Conservation (phyloP, 805 yeast species). For the Nadsonia fulvescens region DNA sequence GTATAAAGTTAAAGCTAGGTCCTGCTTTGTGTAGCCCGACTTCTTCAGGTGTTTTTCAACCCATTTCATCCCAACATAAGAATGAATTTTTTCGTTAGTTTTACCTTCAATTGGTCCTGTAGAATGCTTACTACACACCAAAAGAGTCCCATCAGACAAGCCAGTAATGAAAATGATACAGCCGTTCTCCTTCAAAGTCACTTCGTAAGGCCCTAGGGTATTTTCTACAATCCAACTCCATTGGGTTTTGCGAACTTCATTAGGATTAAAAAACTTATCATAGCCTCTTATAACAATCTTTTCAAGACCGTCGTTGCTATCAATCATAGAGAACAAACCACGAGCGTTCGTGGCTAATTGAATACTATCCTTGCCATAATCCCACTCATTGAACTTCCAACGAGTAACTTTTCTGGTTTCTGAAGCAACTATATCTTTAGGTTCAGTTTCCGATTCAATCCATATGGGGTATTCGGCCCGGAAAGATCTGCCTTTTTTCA, state of each 20-base stretch:
- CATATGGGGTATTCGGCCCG: too few relatives aligned
- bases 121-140: constrained; percentile 84
- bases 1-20: constrained; percentile 40
- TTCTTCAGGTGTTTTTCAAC: constrained; percentile 33
- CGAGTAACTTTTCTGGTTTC: too few relatives aligned
- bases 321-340: constrained; percentile 42
- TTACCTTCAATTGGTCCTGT: constrained; percentile 47
- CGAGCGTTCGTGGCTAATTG: constrained; percentile 59
- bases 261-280: constrained; percentile 79
- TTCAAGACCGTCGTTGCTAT: constrained; percentile 15
- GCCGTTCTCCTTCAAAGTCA: constrained; percentile 83
- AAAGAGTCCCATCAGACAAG: constrained; percentile 49
- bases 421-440: too few relatives aligned
- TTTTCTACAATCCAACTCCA: constrained; percentile 26
- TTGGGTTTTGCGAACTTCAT: constrained; percentile 40
- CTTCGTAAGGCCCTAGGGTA: constrained; percentile 61
- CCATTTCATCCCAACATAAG: constrained; percentile 47
- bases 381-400: constrained; percentile 91
- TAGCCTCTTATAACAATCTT: constrained; percentile 68
- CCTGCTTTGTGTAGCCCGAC: constrained; percentile 23
- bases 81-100: constrained; percentile 39
- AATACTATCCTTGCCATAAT: constrained; percentile 40
- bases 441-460: too few relatives aligned
- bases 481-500: too few relatives aligned
- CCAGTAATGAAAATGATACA: constrained; percentile 79